A percentile compares a stretch with the other conserved stretches of the same genome.
These are phyloP conservation scores for Coniochaeta sp. DNA, from an alignment of 2,329 filamentous ascomycete species.

Conservation along the genomic window DNA sequence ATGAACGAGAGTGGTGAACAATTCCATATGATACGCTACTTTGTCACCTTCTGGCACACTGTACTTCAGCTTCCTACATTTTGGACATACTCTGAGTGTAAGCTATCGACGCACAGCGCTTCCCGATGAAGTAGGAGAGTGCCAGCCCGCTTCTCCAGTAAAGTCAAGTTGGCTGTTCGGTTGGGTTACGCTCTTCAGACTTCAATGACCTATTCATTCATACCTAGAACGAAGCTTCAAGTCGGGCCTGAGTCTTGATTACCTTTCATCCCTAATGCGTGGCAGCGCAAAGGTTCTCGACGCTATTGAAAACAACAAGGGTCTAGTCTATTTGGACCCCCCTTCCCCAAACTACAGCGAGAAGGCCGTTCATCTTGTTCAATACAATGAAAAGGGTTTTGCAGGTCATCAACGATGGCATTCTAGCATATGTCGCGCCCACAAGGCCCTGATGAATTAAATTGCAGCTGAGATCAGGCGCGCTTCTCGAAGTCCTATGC, in stretches of 20 bases:
- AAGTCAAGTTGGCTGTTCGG: not conserved
- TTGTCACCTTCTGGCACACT: not conserved
- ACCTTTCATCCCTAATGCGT: constrained; percentile 64
- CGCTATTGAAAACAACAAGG: constrained; percentile 61
- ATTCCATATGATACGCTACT: not conserved
- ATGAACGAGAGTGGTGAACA: not conserved
- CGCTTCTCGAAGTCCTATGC: constrained; percentile 62
- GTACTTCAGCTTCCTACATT: constrained; percentile 2
- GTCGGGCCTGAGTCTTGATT: constrained; percentile 60
- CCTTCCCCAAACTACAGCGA: constrained; percentile 72
- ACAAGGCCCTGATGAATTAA: constrained; percentile 81
- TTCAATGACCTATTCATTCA: constrained; percentile 62
- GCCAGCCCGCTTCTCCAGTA: constrained; percentile 3
- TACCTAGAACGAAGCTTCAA: constrained; percentile 71
- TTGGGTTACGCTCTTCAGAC: constrained; percentile 21
- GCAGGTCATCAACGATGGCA: constrained; percentile 57
- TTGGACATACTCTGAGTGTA: constrained; percentile 13
- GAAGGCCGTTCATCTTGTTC: constrained; percentile 79
- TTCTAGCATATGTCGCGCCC: constrained; percentile 72
- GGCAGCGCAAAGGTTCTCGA: constrained; percentile 71
- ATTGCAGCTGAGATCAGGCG: constrained; percentile 74
- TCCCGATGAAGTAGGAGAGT: constrained; percentile 5
- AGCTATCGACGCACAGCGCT: not conserved
- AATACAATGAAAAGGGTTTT: constrained; percentile 76
- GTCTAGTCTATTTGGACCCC: constrained; percentile 68